Conservation (phyloP, 192 early-diverging fungal genomes). For the Podila verticillata region DNA sequence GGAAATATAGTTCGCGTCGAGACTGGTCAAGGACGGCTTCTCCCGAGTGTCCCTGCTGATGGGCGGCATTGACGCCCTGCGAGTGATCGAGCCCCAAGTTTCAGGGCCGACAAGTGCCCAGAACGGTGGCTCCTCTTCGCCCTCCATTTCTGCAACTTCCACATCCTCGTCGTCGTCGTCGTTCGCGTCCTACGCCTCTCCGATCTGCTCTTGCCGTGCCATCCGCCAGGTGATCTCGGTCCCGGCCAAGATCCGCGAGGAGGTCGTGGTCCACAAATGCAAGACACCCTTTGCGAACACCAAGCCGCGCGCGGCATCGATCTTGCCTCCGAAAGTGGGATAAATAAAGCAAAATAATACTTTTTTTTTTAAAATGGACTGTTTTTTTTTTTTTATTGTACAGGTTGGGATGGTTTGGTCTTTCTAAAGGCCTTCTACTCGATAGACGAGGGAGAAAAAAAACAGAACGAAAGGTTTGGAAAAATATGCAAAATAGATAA, state of each 20-base stretch:
- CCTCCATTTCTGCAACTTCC: neutral
- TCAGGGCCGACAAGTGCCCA: neutral
- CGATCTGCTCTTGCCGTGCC: slow-evolving; percentile 38
- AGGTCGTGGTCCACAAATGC: slow-evolving; percentile 40
- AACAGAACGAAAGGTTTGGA: no score
- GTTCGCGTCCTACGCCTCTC: neutral
- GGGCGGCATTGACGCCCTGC: slow-evolving; percentile 62
- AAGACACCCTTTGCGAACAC: slow-evolving; percentile 33
- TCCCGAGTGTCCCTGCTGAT: slow-evolving; percentile 57
- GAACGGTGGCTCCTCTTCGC: neutral
- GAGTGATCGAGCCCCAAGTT: slow-evolving; percentile 9
- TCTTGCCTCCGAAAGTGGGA: neutral
- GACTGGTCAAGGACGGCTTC: slow-evolving; percentile 55
- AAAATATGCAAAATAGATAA: no score
- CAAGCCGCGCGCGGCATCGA: neutral
- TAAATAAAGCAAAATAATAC: neutral
- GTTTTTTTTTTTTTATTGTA: no score
- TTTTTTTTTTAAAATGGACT: neutral
- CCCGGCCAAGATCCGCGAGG: slow-evolving; percentile 26
- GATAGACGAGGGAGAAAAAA: no score
- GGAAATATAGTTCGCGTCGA: slow-evolving; percentile 62
- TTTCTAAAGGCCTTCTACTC: no score
- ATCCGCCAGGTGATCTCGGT: slow-evolving; percentile 39
- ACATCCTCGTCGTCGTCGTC: slow-evolving; percentile 9
- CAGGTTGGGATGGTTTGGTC: no score